These are phyloP conservation scores for Dictyostelium brefeldianum DNA, from an alignment of 78 protist species.

Conservation along the genomic window DNA sequence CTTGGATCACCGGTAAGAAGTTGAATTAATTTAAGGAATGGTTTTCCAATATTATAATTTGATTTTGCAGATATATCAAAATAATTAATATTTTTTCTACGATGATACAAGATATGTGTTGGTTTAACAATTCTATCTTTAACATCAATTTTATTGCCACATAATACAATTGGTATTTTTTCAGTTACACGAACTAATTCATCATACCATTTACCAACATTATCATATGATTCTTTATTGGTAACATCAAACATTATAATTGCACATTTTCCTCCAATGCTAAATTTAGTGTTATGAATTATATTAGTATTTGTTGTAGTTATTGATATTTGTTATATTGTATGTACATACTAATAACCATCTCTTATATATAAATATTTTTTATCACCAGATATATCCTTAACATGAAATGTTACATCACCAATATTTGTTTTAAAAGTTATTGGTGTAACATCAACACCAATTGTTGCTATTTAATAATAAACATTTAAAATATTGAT, in stretches of 20 bases:
- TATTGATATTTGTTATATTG: no score
- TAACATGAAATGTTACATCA: neutral
- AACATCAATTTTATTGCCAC: neutral
- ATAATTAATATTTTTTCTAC: neutral
- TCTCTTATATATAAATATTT: neutral
- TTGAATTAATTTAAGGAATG: neutral
- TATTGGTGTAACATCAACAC: neutral
- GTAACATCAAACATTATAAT: neutral
- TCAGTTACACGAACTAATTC: neutral
- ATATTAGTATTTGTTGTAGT: no score
- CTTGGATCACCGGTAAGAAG: no score
- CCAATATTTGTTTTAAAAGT: neutral
- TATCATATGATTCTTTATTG: neutral
- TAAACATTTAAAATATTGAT: no score
- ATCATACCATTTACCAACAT: neutral
- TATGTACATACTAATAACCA: neutral
- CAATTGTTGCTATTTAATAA: neutral
- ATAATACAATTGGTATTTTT: neutral
- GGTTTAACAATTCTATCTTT: no score
- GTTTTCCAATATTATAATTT: neutral
- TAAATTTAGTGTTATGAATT: no score
- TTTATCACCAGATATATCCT: neutral
- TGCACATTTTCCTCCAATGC: neutral
- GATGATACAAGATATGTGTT: neutral
- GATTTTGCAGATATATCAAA: neutral